Conservation (phyloP, 352 stramenopile species). For the Phytophthora cryptogea region DNA sequence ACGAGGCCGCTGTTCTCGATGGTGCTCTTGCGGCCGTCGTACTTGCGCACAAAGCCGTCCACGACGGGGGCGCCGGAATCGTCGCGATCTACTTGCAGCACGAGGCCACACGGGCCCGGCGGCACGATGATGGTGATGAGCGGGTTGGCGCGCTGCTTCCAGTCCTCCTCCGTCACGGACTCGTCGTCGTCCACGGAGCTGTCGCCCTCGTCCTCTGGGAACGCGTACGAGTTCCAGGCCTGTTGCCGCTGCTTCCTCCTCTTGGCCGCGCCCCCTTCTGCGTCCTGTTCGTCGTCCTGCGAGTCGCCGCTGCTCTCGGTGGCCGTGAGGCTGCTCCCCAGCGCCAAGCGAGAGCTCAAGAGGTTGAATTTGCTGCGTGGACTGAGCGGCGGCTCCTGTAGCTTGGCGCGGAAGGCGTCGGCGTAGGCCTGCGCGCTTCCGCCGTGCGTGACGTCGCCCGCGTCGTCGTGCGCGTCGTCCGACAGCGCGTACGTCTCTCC, state of each 20-base stretch:
- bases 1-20: constrained; percentile 82
- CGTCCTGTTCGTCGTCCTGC: constrained; percentile 21
- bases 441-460: constrained; percentile 14
- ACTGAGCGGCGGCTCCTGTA: constrained; percentile 72
- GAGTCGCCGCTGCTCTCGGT: constrained; percentile 35
- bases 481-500: constrained; percentile 65
- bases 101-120: constrained; percentile 69
- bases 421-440: constrained; percentile 57
- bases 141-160: constrained; percentile 64
- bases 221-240: constrained; percentile 35
- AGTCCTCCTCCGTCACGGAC: constrained; percentile 65
- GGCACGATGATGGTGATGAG: constrained; percentile 77
- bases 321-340: constrained; percentile 27
- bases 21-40: constrained; percentile 65
- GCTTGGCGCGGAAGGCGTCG: constrained; percentile 69
- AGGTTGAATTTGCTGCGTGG: constrained; percentile 72
- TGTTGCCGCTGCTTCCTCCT: constrained; percentile 10
- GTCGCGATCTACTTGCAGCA: constrained; percentile 55
- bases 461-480: constrained; percentile 41
- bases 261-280: constrained; percentile 1
- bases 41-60: constrained; percentile 74
- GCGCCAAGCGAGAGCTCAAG: constrained; percentile 36
- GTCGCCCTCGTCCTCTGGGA: constrained; percentile 27
- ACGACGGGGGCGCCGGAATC: constrained; percentile 57
- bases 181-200: constrained; percentile 39